Conservation (phyloP, 139 green algal species). For the Pleodorina starrii region DNA sequence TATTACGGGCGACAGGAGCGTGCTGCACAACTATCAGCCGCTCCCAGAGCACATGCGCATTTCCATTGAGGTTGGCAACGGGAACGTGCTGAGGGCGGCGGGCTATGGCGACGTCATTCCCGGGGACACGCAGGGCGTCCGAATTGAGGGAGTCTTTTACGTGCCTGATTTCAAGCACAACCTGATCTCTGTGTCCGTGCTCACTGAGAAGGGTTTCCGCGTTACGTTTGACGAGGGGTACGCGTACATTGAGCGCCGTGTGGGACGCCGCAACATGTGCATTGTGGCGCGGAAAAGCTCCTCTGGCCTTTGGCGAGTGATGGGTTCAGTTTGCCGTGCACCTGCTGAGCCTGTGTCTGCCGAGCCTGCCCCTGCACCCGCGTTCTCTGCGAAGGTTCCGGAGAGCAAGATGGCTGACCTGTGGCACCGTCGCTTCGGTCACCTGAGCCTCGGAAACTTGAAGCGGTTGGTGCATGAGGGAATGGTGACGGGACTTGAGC, state of each 20-base stretch:
- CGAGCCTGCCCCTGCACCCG: no score
- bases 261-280: no score
- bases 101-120: not conserved
- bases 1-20: not conserved
- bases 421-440: no score
- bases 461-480: not conserved
- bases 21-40: not conserved
- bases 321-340: no score
- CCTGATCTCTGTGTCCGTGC: not conserved
- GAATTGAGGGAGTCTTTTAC: no score
- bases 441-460: not conserved
- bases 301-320: no score
- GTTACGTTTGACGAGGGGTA: not conserved
- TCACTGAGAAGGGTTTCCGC: not conserved
- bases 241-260: no score
- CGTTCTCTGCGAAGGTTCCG: no score
- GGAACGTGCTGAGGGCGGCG: not conserved
- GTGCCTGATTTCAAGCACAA: conserved; percentile 1
- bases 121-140: not conserved
- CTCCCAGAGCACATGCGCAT: not conserved
- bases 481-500: not conserved
- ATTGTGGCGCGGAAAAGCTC: no score
- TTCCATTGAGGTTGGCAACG: not conserved
- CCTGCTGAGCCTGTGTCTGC: no score
- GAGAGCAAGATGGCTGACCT: no score